Base-by-base conservation (phyloP, 2,329 filamentous ascomycete genomes). In the Cladorrhinum sp. region DNA sequence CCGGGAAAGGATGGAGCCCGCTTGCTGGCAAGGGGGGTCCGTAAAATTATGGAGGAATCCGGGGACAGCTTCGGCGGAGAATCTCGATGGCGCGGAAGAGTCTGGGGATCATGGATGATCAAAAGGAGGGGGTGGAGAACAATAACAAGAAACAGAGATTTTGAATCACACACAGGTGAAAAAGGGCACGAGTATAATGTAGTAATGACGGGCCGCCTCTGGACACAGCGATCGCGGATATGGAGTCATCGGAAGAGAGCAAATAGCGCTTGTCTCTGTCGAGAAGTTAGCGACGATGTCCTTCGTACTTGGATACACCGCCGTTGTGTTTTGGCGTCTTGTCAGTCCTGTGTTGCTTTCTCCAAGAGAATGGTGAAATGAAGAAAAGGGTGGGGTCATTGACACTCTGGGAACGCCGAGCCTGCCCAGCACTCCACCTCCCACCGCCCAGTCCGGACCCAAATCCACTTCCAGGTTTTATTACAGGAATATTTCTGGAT, bases 1-100 rank as follows among this genome's bases (percentile, higher is more conserved):
- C 60, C 62, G 62, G 62, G 62, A 62, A 58, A 60, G 60, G 45
- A 64, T 59, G 59, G 62, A 61, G 55, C 22, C 38, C n/a, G n/a
- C 27, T 48, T 57, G 56, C 38, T 51, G 24, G 50, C 36, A 20
- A 10, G 32, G 18, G 58, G 53, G 55, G 24, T 58, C 29, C 27
- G 48, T 12, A 12, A 10, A 29, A 4, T 29, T 29, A 29, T 29
- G 25, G 25, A 29, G 10, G 25, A 36, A 12, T 36, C 32, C 8
- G 32, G 32, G 18, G 45, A 50, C 9, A 50, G n/a, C 18, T 50
- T 41, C 41, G 41, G 41, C 16, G 41, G 41, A 45, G 41, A 41
- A 41, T 41, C 10, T 41, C 10, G 10, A 16, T n/a, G 36, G 16
- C 36, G 36, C 36, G 36, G 36, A 41, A n/a, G 16, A 45, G 18